phyloP scores from a whole-genome alignment of 1,139 yeast species.

The Suhomyces coccinellae region DNA sequence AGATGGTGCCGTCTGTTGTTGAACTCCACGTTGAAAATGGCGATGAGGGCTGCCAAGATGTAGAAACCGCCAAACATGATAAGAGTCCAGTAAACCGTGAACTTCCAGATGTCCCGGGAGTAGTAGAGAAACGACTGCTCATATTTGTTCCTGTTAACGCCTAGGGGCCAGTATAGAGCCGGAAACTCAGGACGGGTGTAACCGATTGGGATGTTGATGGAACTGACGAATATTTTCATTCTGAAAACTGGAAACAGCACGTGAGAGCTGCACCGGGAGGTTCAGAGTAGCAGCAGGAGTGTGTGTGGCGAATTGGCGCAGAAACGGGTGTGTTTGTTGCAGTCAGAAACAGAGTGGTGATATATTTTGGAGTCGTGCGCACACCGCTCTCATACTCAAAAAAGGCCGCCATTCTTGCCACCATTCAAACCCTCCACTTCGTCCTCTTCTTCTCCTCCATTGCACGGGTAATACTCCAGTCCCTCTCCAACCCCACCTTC shows the following conservation, averaged over 20 bases:
- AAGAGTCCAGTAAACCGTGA: slow-evolving; percentile 79
- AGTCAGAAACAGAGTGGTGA: too few species aligned
- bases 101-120: slow-evolving; percentile 76
- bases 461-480: not conserved
- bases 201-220: slow-evolving; percentile 68
- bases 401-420: slow-evolving; percentile 4
- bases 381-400: not conserved
- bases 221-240: slow-evolving; percentile 43
- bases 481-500: not conserved
- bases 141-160: slow-evolving; percentile 42
- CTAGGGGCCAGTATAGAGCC: slow-evolving; percentile 72
- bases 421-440: slow-evolving; percentile 2
- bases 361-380: not conserved
- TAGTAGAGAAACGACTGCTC: slow-evolving; percentile 64
- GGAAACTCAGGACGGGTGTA: slow-evolving; percentile 82
- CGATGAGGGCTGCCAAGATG: slow-evolving; percentile 62
- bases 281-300: not conserved
- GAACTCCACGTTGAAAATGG: slow-evolving; percentile 43
- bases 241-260: not conserved
- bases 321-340: too few species aligned
- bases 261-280: not conserved
- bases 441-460: slow-evolving; percentile 1
- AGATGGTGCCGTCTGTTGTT: slow-evolving; percentile 24
- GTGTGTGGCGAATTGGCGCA: not conserved
- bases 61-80: slow-evolving; percentile 67